Percentiles rank a stretch among this genome's conserved stretches.
Conservation (phyloP, 225 moss, liverwort and hornwort species). For the Rhytidiadelphus loreus region DNA sequence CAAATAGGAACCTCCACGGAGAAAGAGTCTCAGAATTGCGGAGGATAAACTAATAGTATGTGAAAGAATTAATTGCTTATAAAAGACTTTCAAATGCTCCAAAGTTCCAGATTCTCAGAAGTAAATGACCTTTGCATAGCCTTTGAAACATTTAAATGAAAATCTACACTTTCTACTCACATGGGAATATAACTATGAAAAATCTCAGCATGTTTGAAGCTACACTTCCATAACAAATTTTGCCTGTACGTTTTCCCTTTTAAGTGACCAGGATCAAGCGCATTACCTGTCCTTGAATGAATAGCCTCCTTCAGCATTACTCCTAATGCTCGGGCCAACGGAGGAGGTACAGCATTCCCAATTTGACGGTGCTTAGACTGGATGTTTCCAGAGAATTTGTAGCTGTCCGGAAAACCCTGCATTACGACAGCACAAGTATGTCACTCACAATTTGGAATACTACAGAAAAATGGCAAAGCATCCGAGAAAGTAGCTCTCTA, state of each 20-base stretch:
- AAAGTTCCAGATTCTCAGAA: neutral
- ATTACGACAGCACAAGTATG: neutral
- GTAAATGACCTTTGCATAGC: neutral
- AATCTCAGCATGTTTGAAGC: neutral
- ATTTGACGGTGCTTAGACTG: constrained; percentile 93
- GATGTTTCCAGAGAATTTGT: constrained; percentile 75
- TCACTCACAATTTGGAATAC: neutral
- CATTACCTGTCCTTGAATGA: neutral
- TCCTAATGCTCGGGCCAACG: constrained; percentile 78
- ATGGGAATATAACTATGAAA: neutral
- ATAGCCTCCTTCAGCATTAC: constrained; percentile 60
- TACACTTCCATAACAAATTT: neutral
- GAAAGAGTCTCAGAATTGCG: neutral
- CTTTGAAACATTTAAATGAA: neutral
- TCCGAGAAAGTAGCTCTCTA: neutral
- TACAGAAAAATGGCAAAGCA: neutral
- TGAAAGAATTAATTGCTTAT: neutral
- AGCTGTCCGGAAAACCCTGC: constrained; percentile 89
- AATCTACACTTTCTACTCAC: neutral
- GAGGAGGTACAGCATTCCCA: constrained; percentile 97
- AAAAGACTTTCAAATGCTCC: neutral
- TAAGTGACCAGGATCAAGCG: neutral
- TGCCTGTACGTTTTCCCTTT: neutral
- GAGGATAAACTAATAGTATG: neutral
- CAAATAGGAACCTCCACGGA: neutral